Conservation (phyloP, 129 eudicot genomes). For the Tanacetum coccineum region DNA sequence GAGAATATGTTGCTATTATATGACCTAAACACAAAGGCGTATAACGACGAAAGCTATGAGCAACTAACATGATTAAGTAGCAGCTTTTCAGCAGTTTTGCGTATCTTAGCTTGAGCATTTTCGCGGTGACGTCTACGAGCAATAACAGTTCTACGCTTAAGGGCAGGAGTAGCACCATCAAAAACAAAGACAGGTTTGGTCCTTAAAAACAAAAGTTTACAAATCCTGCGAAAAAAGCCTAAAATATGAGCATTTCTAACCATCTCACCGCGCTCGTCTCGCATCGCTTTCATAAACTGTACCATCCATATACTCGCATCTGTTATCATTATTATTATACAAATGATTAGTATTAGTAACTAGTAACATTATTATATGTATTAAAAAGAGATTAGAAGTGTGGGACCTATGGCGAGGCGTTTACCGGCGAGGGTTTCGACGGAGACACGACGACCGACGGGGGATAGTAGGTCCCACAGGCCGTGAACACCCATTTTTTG, state of each 20-base stretch:
- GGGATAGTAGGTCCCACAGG: conserved; percentile 90
- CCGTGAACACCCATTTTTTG: conserved; percentile 81
- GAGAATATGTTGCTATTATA: too few relatives aligned
- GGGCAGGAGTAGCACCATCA: conserved; percentile 81
- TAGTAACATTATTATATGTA: too few relatives aligned
- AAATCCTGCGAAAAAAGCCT: conserved; percentile 86
- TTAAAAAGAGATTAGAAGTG: background rate
- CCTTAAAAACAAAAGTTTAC: conserved; percentile 73
- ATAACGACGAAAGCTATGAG: background rate
- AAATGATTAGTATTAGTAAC: too few relatives aligned
- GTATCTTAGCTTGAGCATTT: conserved; percentile 79
- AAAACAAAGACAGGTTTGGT: conserved; percentile 87
- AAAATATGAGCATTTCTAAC: conserved; percentile 81
- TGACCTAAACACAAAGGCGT: background rate
- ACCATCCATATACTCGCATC: conserved; percentile 99
- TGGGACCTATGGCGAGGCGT: conserved; percentile 78
- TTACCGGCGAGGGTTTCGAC: conserved; percentile 96
- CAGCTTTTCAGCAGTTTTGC: conserved; percentile 83
- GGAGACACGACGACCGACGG: conserved; percentile 97
- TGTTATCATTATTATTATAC: conserved; percentile 17
- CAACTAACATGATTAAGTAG: conserved; percentile 72
- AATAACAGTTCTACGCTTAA: conserved; percentile 72
- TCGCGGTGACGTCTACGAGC: conserved; percentile 89
- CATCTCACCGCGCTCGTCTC: conserved; percentile 97
- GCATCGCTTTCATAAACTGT: conserved; percentile 94